These are phyloP conservation scores for Rehmannia glutinosa DNA, from an alignment of 257 asterid genomes.

Conservation along the genomic window DNA sequence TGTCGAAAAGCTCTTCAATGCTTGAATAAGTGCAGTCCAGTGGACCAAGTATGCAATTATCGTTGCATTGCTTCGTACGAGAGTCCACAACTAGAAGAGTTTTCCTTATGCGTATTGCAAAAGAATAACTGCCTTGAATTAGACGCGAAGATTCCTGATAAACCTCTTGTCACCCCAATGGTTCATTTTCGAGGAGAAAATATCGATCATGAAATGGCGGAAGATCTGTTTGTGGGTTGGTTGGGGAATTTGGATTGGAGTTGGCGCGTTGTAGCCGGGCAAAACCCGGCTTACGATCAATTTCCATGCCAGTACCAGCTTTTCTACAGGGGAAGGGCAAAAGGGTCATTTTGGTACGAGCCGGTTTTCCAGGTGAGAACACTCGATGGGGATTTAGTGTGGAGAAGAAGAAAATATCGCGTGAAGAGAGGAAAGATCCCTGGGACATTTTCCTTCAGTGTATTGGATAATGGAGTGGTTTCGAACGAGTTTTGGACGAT, in stretches of 20 bases:
- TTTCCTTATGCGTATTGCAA: constrained; percentile 78
- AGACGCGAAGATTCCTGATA: constrained; percentile 78
- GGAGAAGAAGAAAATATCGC: constrained; percentile 85
- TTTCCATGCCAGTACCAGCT: constrained; percentile 95
- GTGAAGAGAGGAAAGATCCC: constrained; percentile 68
- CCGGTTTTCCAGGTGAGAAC: constrained; percentile 78
- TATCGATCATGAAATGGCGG: constrained; percentile 66
- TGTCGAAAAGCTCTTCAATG: constrained; percentile 91
- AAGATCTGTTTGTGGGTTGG: constrained; percentile 94
- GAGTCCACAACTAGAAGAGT: constrained; percentile 70
- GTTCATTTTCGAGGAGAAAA: constrained; percentile 47
- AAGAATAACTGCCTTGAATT: constrained; percentile 80
- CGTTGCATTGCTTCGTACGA: constrained; percentile 87
- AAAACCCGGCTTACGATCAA: constrained; percentile 96
- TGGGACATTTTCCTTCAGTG: constrained; percentile 75
- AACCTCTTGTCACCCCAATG: constrained; percentile 66
- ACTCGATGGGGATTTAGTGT: constrained; percentile 57
- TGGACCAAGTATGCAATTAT: constrained; percentile 92
- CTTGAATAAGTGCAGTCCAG: constrained; percentile 85
- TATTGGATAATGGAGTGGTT: constrained; percentile 89
- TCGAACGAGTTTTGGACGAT: constrained; percentile 88
- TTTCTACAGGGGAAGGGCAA: constrained; percentile 76
- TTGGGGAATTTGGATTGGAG: constrained; percentile 79
- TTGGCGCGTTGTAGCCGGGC: constrained; percentile 96
- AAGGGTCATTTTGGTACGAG: constrained; percentile 95